Evolutionary conservation across 768 basidiomycete species (phyloP), one percentile per base, ranked within the genome.

Genomic region (Dendrothele bispora): DNA sequence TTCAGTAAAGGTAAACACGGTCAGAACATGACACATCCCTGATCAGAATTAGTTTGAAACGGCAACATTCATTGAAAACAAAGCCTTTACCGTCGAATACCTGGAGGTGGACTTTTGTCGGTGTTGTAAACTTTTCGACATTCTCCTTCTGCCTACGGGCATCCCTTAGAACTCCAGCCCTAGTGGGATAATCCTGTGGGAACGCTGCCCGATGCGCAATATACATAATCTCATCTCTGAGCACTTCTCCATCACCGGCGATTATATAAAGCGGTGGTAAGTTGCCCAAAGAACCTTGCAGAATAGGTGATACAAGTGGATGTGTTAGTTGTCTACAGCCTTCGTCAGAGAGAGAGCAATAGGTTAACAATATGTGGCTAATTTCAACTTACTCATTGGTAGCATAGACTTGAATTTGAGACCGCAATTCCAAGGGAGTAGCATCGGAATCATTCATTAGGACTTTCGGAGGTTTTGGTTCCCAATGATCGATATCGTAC

Each of bases 361-460:
- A n/a, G n/a, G n/a, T n/a, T n/a, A n/a, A n/a, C n/a, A n/a, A n/a
- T n/a, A n/a, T n/a, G 20, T 15, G 25, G 26, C 38, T 24, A 43
- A 46, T 35, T 55, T 48, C 30, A 11, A 67, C 79, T 43, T 70
- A 86, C 76, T 84, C 83, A 30, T 82, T 90, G 2, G 83, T 79
- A 4, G 85, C 84, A 60, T 91, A 90, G 12, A 88, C 69, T 63
- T 92, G 90, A 14, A 91, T 89, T 56, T 88, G 87, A 2, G 82
- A 74, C 17, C 66, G 71, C 22, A 81, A 50, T 52, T 82, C 79
- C 42, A 80, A 57, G 1, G 79, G 77, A 1, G 61, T 56, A 5
- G 62, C 65, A 14, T 70, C 54, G 0, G 73, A 67, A 56, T 78
- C 62, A 15, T 75, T 63, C 77, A 80, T 80, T 21, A 79, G 62